Percentiles rank a stretch among this genome's conserved stretches.
These are phyloP conservation scores for Cyanidiococcus yangmingshanensis DNA, from an alignment of 23 red algal genomes.

Conservation along the genomic window DNA sequence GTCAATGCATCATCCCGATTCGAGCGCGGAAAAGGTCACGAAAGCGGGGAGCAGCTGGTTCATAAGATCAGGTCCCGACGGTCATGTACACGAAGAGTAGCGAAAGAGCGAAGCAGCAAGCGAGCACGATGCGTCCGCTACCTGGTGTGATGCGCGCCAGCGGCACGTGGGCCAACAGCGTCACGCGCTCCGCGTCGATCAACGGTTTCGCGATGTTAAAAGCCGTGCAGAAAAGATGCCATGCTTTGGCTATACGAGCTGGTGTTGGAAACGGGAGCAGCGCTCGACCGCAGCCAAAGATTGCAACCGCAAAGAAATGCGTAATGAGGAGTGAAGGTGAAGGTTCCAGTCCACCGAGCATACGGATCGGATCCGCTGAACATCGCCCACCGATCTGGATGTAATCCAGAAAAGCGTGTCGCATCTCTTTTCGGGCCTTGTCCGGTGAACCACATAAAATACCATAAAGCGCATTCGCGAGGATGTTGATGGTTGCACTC, in stretches of 20 bases:
- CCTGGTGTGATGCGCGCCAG: slow-evolving; percentile 16
- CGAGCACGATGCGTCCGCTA: not conserved
- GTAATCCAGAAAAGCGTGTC: slow-evolving; percentile 84
- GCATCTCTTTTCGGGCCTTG: slow-evolving; percentile 57
- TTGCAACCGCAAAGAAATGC: slow-evolving; percentile 95
- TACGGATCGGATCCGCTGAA: slow-evolving; percentile 66
- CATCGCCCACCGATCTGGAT: slow-evolving; percentile 51
- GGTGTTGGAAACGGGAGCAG: slow-evolving; percentile 36
- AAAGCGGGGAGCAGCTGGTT: too few species aligned
- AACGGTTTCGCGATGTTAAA: slow-evolving; percentile 99
- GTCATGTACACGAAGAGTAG: too few species aligned
- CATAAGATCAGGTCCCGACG: too few species aligned
- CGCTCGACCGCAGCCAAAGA: slow-evolving; percentile 61
- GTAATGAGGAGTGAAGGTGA: slow-evolving; percentile 55
- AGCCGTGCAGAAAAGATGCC: slow-evolving; percentile 62
- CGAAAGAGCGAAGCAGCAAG: not conserved
- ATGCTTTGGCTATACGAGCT: slow-evolving; percentile 29
- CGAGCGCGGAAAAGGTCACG: too few species aligned
- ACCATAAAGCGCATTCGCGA: slow-evolving; percentile 90
- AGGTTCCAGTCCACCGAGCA: slow-evolving; percentile 87
- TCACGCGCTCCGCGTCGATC: slow-evolving; percentile 76
- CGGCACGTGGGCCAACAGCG: slow-evolving; percentile 56
- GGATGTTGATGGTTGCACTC: slow-evolving; percentile 93
- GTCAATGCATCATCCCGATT: too few species aligned
- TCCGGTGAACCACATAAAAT: slow-evolving; percentile 57